A percentile compares a stretch with the other conserved stretches of the same genome.
These are phyloP conservation scores for Chlorella ohadii DNA, from an alignment of 139 green algal species.

Conservation along the genomic window DNA sequence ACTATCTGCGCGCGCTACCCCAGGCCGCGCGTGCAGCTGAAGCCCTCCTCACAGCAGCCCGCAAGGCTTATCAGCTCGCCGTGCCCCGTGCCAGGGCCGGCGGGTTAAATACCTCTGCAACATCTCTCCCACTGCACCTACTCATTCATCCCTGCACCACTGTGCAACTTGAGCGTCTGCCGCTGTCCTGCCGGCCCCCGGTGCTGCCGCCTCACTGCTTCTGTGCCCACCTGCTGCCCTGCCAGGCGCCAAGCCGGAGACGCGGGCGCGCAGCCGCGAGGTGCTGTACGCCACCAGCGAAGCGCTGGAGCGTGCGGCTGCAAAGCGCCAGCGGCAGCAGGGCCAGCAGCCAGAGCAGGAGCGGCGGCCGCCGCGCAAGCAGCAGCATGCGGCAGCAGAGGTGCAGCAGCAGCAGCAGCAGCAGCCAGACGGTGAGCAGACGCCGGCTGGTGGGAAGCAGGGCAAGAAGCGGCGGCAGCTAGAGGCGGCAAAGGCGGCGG, in stretches of 20 bases:
- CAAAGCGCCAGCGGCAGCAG: constrained; percentile 18
- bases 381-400: not conserved
- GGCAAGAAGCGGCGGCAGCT: constrained; percentile 21
- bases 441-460: constrained; percentile 5
- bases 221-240: not conserved
- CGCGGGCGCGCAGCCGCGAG: constrained; percentile 65
- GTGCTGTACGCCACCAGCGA: constrained; percentile 68
- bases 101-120: constrained; percentile 46
- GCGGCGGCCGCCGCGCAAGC: not conserved
- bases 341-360: not conserved
- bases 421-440: too few species aligned
- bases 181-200: too few species aligned
- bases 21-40: constrained; percentile 31
- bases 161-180: too few species aligned
- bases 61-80: constrained; percentile 33
- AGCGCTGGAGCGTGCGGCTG: constrained; percentile 57
- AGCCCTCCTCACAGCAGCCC: constrained; percentile 44
- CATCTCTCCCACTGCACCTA: not conserved
- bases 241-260: constrained; percentile 51
- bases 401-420: not conserved
- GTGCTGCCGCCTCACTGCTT: not conserved
- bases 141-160: too few species aligned
- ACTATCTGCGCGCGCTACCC: constrained; percentile 42
- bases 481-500: not conserved
- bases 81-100: constrained; percentile 26